Percentiles rank a stretch among this genome's conserved stretches.
phyloP scores from a whole-genome alignment of 805 yeast genomes.

The Metschnikowia kunwiensis region DNA sequence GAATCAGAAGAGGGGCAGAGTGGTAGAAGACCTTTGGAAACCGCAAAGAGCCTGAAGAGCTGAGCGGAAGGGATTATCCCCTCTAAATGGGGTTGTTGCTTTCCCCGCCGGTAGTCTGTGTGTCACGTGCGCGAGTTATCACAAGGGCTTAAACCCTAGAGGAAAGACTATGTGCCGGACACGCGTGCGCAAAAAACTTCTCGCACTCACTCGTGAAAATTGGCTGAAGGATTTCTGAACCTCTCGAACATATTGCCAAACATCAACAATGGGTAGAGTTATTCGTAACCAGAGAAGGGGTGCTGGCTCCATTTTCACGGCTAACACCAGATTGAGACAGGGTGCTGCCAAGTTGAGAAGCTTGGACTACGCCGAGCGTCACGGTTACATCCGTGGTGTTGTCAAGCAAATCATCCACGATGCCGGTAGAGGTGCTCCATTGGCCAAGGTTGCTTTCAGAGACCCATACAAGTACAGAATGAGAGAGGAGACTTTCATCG shows the following conservation, averaged over 20 bases:
- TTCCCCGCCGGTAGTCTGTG: background rate
- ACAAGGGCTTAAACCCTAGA: conserved; percentile 18
- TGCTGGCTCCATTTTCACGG: conserved; percentile 99
- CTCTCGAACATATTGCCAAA: conserved; percentile 15
- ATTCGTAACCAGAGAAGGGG: conserved; percentile 99
- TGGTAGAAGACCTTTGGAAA: conserved; percentile 9
- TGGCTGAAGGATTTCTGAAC: conserved; percentile 9
- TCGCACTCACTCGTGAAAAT: conserved; percentile 13
- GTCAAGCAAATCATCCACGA: conserved; percentile 99
- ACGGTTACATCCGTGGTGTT: conserved; percentile 99
- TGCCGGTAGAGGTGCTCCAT: conserved; percentile 99
- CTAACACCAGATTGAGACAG: conserved; percentile 99
- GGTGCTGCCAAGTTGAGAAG: conserved; percentile 99
- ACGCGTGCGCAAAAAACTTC: conserved; percentile 11
- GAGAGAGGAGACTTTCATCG: conserved; percentile 98
- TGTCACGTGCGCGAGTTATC: conserved; percentile 12
- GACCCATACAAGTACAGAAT: conserved; percentile 98
- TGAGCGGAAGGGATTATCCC: too few relatives aligned
- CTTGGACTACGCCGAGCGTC: conserved; percentile 98
- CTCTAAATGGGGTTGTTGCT: too few relatives aligned
- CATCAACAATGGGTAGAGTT: conserved; percentile 75
- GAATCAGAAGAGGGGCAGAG: conserved; percentile 45
- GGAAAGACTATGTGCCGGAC: conserved; percentile 14
- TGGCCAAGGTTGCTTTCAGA: conserved; percentile 80
- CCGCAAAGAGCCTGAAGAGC: too few relatives aligned